Conservation (phyloP, 202 grass and related monocot species). For the Schoenoplectus tabernaemontani region DNA sequence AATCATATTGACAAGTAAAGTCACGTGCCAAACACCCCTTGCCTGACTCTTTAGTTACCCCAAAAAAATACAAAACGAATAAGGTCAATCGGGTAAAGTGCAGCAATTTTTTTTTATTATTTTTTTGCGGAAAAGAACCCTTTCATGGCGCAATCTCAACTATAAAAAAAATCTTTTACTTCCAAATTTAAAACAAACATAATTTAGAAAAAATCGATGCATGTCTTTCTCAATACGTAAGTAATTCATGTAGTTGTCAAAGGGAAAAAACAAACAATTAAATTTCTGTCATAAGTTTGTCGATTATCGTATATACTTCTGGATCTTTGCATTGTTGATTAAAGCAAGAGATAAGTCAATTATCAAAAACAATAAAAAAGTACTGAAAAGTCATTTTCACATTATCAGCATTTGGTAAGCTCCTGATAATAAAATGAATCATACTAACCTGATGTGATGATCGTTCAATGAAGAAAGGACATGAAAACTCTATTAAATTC, state of each 20-base stretch:
- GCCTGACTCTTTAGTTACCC: background rate
- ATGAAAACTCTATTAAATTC: background rate
- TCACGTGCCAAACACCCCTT: background rate
- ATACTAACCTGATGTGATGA: conserved; percentile 2
- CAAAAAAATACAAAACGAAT: background rate
- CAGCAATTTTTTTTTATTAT: background rate
- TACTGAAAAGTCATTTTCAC: background rate
- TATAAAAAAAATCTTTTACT: background rate
- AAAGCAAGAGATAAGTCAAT: background rate
- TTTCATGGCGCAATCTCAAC: background rate
- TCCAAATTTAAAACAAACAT: background rate
- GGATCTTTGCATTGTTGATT: background rate
- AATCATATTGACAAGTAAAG: background rate
- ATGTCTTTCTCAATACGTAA: background rate
- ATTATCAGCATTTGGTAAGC: conserved; percentile 6
- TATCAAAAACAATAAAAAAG: background rate
- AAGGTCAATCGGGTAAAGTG: background rate
- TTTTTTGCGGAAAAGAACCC: background rate
- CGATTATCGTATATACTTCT: background rate
- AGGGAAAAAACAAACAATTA: background rate
- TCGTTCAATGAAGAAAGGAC: background rate
- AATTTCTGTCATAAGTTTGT: background rate
- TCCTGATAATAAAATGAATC: background rate
- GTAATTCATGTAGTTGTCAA: background rate
- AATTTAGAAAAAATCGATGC: background rate